Base-by-base conservation (phyloP, 306 rosid species). In the Malus sylvestris region DNA sequence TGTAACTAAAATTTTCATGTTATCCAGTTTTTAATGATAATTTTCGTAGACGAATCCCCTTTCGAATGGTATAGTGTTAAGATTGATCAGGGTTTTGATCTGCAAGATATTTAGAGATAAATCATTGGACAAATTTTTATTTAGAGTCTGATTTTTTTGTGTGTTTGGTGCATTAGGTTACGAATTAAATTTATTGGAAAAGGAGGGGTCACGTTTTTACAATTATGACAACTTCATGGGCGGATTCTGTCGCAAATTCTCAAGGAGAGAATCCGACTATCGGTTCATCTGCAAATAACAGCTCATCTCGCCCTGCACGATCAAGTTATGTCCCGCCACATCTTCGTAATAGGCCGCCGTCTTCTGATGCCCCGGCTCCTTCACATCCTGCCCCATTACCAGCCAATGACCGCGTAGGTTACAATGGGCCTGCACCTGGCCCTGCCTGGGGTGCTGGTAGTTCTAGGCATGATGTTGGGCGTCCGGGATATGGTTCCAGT, bases 321-420 rank as follows among this genome's bases (percentile, higher is more conserved):
- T 63, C 88, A 6, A 84, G 91, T 0, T 91, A 91, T 70, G 97
- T 91, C 57, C 97, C 93, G 0, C 97, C 97, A 1, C 97, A 91
- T 83, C 93, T 91, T 75, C 90, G 97, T 16, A 89, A 91, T 55
- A 79, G 85, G 81, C 74, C 86, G 18, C 32, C 80, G 7, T 49
- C 92, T 9, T 70, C 97, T 1, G 93, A 83, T 40, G 70, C 80
- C 32, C 78, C 82, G 6, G 76, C 86, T 59, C 46, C 77, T 10
- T 77, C 86, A 1, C 22, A 85, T 44, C 30, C 77, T 33, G 68
- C 75, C 70, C 76, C 86, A 6, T 19, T 73, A 32, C 78, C 72
- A 51, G 79, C 45, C 25, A 77, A 80, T 67, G 88, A 81, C 65
- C 44, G 80, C 33, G 81, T 51, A 42, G 82, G 80, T 72, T 72